A percentile compares a stretch with the other conserved stretches of the same genome.
Conservation (phyloP, 2,329 filamentous ascomycete genomes). For the Nemania abortiva region DNA sequence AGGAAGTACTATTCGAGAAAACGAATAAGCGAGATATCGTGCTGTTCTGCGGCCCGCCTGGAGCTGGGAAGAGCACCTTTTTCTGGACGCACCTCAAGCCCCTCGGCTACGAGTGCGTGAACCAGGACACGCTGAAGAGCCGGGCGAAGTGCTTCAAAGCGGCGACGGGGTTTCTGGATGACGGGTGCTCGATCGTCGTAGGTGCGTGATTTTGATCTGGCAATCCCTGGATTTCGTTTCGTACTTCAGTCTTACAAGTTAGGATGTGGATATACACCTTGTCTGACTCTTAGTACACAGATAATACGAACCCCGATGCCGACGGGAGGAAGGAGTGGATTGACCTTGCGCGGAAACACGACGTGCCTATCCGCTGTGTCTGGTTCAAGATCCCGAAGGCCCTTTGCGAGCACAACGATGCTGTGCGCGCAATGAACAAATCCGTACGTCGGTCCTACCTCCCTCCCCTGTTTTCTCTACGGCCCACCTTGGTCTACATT, state of each 20-base stretch:
- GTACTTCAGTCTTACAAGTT: not conserved
- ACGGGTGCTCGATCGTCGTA: constrained; percentile 78
- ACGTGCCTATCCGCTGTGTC: constrained; percentile 84
- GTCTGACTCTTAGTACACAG: constrained; percentile 59
- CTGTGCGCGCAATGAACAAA: constrained; percentile 77
- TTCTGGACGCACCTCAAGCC: constrained; percentile 83
- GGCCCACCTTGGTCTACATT: constrained; percentile 4
- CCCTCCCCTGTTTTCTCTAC: not conserved
- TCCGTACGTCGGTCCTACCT: constrained; percentile 45
- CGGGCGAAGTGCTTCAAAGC: constrained; percentile 77
- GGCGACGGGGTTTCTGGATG: constrained; percentile 73
- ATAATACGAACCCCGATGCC: constrained; percentile 93
- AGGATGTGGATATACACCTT: not conserved
- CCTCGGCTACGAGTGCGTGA: constrained; percentile 84
- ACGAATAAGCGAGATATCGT: constrained; percentile 78
- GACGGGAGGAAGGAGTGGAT: constrained; percentile 85
- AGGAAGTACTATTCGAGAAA: constrained; percentile 65
- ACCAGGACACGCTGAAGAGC: constrained; percentile 89
- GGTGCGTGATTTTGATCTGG: constrained; percentile 62
- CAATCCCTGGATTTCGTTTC: not conserved
- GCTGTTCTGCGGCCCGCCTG: constrained; percentile 88
- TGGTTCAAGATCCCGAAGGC: constrained; percentile 80
- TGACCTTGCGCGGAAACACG: constrained; percentile 75
- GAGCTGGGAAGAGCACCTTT: constrained; percentile 91
- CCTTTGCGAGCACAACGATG: constrained; percentile 87